phyloP scores from a whole-genome alignment of 129 eudicot genomes.

The Centaurea solstitialis region DNA sequence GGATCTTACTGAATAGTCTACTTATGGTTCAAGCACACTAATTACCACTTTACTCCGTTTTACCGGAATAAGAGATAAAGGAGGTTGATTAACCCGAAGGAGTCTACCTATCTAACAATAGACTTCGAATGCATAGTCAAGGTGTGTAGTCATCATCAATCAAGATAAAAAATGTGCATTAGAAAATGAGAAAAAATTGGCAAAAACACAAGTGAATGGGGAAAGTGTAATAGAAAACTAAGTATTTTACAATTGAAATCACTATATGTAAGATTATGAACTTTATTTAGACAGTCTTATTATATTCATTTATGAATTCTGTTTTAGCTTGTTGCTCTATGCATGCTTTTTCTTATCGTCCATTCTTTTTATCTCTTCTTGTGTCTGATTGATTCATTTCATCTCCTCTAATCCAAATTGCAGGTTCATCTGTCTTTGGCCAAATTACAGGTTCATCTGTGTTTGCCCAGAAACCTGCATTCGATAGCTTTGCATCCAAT shows the following conservation, averaged over 20 bases:
- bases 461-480: slow-evolving; percentile 91
- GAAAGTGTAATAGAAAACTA: too few species aligned
- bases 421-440: too few species aligned
- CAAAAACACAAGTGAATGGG: neutral
- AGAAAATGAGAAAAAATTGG: neutral
- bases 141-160: too few species aligned
- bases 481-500: slow-evolving; percentile 84
- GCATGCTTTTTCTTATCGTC: neutral
- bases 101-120: too few species aligned
- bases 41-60: too few species aligned
- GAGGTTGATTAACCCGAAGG: too few species aligned
- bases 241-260: neutral
- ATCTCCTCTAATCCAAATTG: neutral
- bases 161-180: neutral
- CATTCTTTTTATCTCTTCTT: neutral
- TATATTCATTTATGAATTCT: too few species aligned
- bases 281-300: neutral
- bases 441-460: slow-evolving; percentile 36
- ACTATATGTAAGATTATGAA: neutral
- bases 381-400: slow-evolving; percentile 4
- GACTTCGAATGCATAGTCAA: too few species aligned
- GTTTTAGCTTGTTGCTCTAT: neutral
- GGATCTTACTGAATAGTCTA: too few species aligned
- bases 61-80: too few species aligned
- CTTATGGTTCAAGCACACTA: too few species aligned